Evolutionary conservation across 1,139 yeast species (phyloP).

Genomic region (Keqinozyma sinolaborantium): DNA sequence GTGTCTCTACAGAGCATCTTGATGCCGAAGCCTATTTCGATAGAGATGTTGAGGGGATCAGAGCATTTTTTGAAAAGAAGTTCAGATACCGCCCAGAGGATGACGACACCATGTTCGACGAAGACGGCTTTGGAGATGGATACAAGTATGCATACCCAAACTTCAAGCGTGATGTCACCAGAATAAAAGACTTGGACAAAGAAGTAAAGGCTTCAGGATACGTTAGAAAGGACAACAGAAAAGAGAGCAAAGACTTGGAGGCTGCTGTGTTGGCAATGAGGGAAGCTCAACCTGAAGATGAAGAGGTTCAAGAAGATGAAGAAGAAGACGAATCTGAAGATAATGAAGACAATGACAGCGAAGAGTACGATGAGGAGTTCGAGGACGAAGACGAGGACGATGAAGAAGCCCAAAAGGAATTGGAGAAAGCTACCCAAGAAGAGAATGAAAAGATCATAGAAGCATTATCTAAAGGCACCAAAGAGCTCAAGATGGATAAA

Average conservation of each 20-base stretch:
- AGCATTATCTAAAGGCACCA: conserved; percentile 60
- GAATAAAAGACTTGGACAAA: conserved; percentile 70
- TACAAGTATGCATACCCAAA: conserved; percentile 76
- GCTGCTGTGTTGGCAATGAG: conserved; percentile 69
- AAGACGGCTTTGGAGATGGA: conserved; percentile 79
- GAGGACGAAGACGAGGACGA: conserved; percentile 24
- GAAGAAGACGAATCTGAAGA: conserved; percentile 25
- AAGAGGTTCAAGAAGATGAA: conserved; percentile 25
- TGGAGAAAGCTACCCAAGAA: conserved; percentile 36
- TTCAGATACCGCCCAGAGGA: conserved; percentile 66
- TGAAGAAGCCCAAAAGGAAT: conserved; percentile 29
- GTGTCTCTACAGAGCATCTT: conserved; percentile 86
- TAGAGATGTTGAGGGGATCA: conserved; percentile 88
- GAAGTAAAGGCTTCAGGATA: conserved; percentile 92
- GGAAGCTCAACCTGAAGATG: conserved; percentile 27
- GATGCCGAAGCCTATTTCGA: conserved; percentile 87
- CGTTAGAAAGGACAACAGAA: conserved; percentile 58
- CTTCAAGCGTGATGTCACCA: conserved; percentile 69
- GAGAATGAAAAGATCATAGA: conserved; percentile 73
- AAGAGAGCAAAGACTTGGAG: conserved; percentile 62
- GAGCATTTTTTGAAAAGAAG: conserved; percentile 76
- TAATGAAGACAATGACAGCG: conserved; percentile 28
- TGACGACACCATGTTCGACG: conserved; percentile 67
- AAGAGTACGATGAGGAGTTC: conserved; percentile 26
- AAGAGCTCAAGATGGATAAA: conserved; percentile 70